These are phyloP conservation scores for Leccinum longicurvipes DNA, from an alignment of 768 basidiomycete species.

Conservation along the genomic window DNA sequence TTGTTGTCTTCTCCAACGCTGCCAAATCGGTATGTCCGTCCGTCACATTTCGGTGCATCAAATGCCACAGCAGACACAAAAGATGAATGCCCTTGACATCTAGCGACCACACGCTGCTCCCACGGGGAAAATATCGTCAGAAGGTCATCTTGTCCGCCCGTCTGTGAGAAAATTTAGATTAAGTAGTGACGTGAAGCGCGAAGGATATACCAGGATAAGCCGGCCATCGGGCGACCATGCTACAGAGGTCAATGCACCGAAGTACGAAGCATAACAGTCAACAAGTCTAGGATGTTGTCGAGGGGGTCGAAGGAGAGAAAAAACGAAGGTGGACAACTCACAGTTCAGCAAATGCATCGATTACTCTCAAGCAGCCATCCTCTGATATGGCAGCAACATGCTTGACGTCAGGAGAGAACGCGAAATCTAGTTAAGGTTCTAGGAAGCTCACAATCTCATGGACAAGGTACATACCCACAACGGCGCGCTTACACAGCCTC, in stretches of 20 bases:
- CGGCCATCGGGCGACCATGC: conserved; percentile 96
- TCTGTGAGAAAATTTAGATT: conserved; percentile 48
- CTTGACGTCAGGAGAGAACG: conserved; percentile 91
- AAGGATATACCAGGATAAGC: conserved; percentile 67
- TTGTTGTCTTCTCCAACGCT: conserved; percentile 98
- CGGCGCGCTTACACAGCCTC: conserved; percentile 67
- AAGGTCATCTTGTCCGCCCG: conserved; percentile 96
- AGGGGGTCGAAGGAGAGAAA: conserved; percentile 3
- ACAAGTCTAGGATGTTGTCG: conserved; percentile 56
- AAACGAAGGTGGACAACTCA: conserved; percentile 34
- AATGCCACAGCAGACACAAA: conserved; percentile 90
- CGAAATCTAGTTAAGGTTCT: conserved; percentile 58
- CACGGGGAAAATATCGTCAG: conserved; percentile 92
- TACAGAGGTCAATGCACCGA: conserved; percentile 85
- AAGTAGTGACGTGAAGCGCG: not conserved
- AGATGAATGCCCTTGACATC: conserved; percentile 96
- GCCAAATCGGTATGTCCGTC: conserved; percentile 89
- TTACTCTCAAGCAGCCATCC: conserved; percentile 86
- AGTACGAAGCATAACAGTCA: conserved; percentile 93
- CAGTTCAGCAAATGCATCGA: conserved; percentile 87
- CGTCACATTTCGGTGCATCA: conserved; percentile 85
- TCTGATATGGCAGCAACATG: conserved; percentile 89
- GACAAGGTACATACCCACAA: conserved; percentile 57
- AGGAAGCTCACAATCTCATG: not conserved
- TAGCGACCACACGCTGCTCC: conserved; percentile 91